Evolutionary conservation across 208 protist genomes (phyloP).

Genomic region (Trypanosoma brucei): DNA sequence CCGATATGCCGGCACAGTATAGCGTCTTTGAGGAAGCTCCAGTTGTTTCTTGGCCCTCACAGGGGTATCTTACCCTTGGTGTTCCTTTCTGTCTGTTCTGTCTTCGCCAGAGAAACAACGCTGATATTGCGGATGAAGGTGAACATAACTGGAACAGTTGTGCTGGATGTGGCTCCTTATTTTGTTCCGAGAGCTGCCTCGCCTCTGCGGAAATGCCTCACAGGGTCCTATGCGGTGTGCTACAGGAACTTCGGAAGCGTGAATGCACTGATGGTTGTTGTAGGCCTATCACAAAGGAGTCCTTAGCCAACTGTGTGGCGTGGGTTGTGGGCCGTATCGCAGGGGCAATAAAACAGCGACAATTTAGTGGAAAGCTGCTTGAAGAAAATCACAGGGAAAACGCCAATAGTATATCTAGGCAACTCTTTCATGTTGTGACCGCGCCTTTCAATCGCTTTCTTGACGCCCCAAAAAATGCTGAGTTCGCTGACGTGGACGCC

Average conservation of each 20-base stretch:
- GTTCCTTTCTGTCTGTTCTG: slow-evolving; percentile 68
- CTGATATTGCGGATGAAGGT: slow-evolving; percentile 1
- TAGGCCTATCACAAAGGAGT: slow-evolving; percentile 49
- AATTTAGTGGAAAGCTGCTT: slow-evolving; percentile 40
- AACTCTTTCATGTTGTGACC: slow-evolving; percentile 58
- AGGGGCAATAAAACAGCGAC: slow-evolving; percentile 32
- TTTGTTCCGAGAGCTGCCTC: slow-evolving; percentile 56
- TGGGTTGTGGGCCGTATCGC: slow-evolving; percentile 50
- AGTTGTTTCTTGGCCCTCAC: slow-evolving; percentile 65
- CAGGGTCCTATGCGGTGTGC: slow-evolving; percentile 43
- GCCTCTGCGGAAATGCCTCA: slow-evolving; percentile 29
- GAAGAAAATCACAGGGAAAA: slow-evolving; percentile 27
- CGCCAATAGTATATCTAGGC: slow-evolving; percentile 28
- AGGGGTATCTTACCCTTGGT: slow-evolving; percentile 26
- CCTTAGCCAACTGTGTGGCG: slow-evolving; percentile 60
- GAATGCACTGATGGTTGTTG: background rate
- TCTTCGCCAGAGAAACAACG: slow-evolving; percentile 27
- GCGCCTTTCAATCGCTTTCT: slow-evolving; percentile 70
- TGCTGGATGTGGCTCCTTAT: slow-evolving; percentile 40
- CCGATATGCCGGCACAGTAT: slow-evolving; percentile 26
- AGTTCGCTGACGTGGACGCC: slow-evolving; percentile 41
- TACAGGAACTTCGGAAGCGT: slow-evolving; percentile 26
- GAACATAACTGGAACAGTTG: slow-evolving; percentile 24
- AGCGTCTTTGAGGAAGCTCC: slow-evolving; percentile 71
- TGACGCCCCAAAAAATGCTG: slow-evolving; percentile 36